phyloP scores from a whole-genome alignment of 2,329 filamentous ascomycete species.

The Fusarium xylarioides region DNA sequence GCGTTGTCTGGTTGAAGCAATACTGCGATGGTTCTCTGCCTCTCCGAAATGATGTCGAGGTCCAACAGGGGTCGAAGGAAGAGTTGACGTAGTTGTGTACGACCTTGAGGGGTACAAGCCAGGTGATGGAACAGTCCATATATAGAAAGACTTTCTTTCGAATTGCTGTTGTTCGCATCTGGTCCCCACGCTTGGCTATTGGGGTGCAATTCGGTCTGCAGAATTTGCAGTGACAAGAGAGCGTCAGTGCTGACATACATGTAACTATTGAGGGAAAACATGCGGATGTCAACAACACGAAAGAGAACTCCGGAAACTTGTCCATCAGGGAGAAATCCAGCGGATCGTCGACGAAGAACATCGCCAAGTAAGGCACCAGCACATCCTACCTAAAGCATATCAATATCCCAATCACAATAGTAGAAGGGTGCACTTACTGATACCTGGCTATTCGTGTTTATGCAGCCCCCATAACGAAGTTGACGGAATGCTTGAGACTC shows the following conservation, averaged over 20 bases:
- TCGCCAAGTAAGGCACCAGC: conserved; percentile 87
- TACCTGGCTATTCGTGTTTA: conserved; percentile 77
- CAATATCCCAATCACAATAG: not conserved
- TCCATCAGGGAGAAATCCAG: conserved; percentile 70
- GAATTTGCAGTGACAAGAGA: conserved; percentile 82
- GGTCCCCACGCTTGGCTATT: conserved; percentile 78
- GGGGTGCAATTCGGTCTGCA: conserved; percentile 83
- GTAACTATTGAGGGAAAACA: conserved; percentile 72
- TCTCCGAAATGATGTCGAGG: conserved; percentile 71
- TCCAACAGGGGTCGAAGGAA: conserved; percentile 83
- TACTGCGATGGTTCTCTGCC: conserved; percentile 74
- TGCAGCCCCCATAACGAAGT: conserved; percentile 72
- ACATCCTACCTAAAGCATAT: conserved; percentile 72
- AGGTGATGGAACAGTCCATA: conserved; percentile 83
- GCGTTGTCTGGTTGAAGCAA: conserved; percentile 76
- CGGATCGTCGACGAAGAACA: conserved; percentile 68
- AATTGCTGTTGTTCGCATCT: conserved; percentile 57
- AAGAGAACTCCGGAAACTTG: conserved; percentile 60
- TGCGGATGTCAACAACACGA: conserved; percentile 71
- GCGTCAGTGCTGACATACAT: conserved; percentile 88
- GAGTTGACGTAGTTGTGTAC: conserved; percentile 74
- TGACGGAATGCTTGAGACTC: conserved; percentile 67
- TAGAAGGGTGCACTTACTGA: conserved; percentile 59
- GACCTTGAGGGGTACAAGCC: conserved; percentile 82
- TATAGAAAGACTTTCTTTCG: conserved; percentile 84